phyloP scores from a whole-genome alignment of 2,329 filamentous ascomycete genomes.

The Hypoxylon sp. region DNA sequence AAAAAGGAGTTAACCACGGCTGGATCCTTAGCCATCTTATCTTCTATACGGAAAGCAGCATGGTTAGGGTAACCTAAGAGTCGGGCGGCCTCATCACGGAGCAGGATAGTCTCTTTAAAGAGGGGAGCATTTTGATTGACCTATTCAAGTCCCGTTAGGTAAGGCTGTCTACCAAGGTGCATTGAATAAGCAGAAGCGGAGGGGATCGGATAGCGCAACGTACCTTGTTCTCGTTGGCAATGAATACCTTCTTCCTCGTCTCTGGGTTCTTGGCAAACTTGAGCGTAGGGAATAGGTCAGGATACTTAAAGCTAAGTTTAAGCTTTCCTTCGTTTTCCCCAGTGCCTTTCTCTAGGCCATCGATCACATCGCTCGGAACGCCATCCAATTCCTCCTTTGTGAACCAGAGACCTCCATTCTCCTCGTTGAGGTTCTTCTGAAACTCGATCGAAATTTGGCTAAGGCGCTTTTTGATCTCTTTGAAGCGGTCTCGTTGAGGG shows the following conservation, averaged over 20 bases:
- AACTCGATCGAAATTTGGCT: constrained; percentile 80
- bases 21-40: constrained; percentile 87
- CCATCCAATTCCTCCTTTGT: constrained; percentile 79
- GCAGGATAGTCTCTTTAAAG: constrained; percentile 79
- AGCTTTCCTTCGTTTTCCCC: constrained; percentile 79
- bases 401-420: constrained; percentile 85
- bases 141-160: constrained; percentile 49
- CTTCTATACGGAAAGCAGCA: constrained; percentile 79
- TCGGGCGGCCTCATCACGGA: constrained; percentile 82
- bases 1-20: constrained; percentile 80
- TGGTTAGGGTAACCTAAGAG: constrained; percentile 83
- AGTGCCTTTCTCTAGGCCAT: constrained; percentile 76
- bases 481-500: constrained; percentile 80
- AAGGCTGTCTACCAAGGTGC: not conserved
- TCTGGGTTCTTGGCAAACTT: constrained; percentile 81
- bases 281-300: constrained; percentile 80
- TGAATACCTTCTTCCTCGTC: constrained; percentile 75
- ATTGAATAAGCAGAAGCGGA: not conserved
- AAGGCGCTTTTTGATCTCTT: constrained; percentile 85
- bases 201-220: constrained; percentile 3
- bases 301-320: constrained; percentile 85
- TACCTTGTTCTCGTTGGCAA: constrained; percentile 84
- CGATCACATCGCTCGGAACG: constrained; percentile 77
- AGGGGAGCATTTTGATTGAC: constrained; percentile 78
- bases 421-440: constrained; percentile 85